A percentile compares a stretch with the other conserved stretches of the same genome.
Evolutionary conservation across 202 grass and related monocot species (phyloP).

Genomic region (Musa balbisiana): DNA sequence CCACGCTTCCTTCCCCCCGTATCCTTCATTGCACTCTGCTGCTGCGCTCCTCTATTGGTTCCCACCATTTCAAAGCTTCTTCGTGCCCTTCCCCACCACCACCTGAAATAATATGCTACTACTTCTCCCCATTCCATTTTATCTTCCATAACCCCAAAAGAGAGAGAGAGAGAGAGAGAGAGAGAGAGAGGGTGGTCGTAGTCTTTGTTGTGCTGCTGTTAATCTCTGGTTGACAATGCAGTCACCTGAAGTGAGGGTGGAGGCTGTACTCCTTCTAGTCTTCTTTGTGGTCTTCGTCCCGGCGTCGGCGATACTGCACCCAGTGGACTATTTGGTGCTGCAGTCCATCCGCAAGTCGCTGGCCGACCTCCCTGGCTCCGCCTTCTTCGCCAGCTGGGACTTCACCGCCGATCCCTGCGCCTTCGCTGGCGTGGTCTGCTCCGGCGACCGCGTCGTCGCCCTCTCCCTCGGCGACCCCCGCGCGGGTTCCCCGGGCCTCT

Average conservation of each 20-base stretch:
- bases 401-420: constrained; percentile 91
- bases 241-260: not conserved
- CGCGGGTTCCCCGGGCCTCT: constrained; percentile 71
- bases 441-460: constrained; percentile 49
- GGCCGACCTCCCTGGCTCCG: constrained; percentile 73
- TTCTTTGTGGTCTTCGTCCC: constrained; percentile 11
- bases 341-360: constrained; percentile 83
- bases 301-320: constrained; percentile 51
- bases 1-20: not conserved
- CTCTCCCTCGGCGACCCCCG: constrained; percentile 84
- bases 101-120: no score
- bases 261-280: not conserved
- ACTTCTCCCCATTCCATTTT: no score
- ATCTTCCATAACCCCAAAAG: no score
- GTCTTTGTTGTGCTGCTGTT: not conserved
- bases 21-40: not conserved
- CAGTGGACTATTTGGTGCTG: constrained; percentile 78
- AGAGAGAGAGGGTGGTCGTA: not conserved
- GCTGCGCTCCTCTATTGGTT: not conserved
- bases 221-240: not conserved
- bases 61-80: not conserved
- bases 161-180: not conserved
- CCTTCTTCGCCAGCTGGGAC: constrained; percentile 78
- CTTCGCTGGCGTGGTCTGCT: constrained; percentile 74
- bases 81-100: not conserved